phyloP scores from a whole-genome alignment of 495 filamentous ascomycete species.

The Aspergillus haitiensis region DNA sequence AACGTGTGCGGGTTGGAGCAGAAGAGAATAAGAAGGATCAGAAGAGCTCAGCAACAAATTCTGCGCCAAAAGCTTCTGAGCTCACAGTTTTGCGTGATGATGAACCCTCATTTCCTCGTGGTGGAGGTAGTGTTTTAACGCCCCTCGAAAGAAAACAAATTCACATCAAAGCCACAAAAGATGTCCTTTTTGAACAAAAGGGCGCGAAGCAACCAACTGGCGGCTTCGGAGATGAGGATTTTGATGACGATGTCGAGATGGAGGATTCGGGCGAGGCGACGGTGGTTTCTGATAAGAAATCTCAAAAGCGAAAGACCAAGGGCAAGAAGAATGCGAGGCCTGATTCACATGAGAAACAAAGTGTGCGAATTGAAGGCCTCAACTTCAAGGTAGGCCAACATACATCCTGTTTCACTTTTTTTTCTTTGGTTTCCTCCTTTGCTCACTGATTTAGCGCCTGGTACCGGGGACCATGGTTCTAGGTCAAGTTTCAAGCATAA shows the following conservation, averaged over 20 bases:
- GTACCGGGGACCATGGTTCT: constrained; percentile 81
- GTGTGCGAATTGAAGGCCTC: constrained; percentile 76
- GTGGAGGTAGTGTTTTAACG: constrained; percentile 85
- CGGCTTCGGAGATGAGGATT: constrained; percentile 42
- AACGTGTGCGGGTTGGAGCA: constrained; percentile 47
- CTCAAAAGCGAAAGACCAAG: constrained; percentile 48
- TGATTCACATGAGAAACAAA: constrained; percentile 51
- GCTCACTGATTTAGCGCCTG: constrained; percentile 64
- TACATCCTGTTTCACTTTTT: constrained; percentile 1
- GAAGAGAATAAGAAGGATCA: constrained; percentile 37
- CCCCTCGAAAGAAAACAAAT: constrained; percentile 96
- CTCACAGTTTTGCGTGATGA: constrained; percentile 66
- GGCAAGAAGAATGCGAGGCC: constrained; percentile 49
- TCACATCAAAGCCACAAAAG: constrained; percentile 85
- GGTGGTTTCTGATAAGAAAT: constrained; percentile 50
- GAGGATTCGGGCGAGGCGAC: constrained; percentile 40
- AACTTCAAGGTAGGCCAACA: constrained; percentile 74
- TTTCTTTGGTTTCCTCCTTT: not conserved
- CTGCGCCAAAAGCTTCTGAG: constrained; percentile 43
- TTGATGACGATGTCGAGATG: constrained; percentile 51
- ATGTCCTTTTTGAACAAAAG: constrained; percentile 89
- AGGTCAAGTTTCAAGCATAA: constrained; percentile 82
- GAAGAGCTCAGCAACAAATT: constrained; percentile 24
- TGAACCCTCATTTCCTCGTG: constrained; percentile 86
- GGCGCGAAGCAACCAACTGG: constrained; percentile 51